Evolutionary conservation across 108 stramenopile genomes (phyloP).

Genomic region (Nitzschia sp.): DNA sequence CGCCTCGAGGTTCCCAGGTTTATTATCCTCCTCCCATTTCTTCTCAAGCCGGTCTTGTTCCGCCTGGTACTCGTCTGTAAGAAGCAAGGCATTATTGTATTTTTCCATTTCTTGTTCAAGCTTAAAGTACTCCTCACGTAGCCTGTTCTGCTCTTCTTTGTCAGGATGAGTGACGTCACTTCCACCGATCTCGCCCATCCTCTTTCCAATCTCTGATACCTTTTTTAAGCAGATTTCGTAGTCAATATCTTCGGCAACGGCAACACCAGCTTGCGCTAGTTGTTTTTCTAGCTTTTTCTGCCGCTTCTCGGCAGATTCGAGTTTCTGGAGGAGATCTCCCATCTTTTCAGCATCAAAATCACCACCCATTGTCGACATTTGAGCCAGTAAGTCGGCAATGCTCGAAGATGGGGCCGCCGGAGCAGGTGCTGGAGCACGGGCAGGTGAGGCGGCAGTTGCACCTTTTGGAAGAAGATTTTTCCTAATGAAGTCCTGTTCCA

Average conservation of each 20-base stretch:
- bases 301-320: constrained; percentile 46
- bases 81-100: constrained; percentile 46
- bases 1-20: constrained; percentile 43
- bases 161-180: constrained; percentile 51
- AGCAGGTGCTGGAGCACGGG: background rate
- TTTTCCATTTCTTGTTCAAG: constrained; percentile 71
- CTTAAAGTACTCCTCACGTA: constrained; percentile 66
- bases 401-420: constrained; percentile 24
- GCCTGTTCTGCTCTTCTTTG: constrained; percentile 53
- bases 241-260: constrained; percentile 61
- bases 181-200: constrained; percentile 64
- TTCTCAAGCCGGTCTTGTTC: constrained; percentile 51
- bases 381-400: constrained; percentile 32
- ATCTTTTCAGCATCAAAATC: constrained; percentile 43
- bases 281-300: constrained; percentile 54
- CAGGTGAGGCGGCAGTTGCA: constrained; percentile 20
- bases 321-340: constrained; percentile 39
- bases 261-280: constrained; percentile 49
- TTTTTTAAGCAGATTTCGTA: constrained; percentile 47
- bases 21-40: constrained; percentile 56
- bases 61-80: constrained; percentile 58
- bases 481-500: constrained; percentile 38
- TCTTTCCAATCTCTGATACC: constrained; percentile 47
- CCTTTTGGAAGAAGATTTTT: constrained; percentile 41
- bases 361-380: constrained; percentile 40